phyloP scores from a whole-genome alignment of 352 stramenopile genomes.

The Phytophthora colocasiae region DNA sequence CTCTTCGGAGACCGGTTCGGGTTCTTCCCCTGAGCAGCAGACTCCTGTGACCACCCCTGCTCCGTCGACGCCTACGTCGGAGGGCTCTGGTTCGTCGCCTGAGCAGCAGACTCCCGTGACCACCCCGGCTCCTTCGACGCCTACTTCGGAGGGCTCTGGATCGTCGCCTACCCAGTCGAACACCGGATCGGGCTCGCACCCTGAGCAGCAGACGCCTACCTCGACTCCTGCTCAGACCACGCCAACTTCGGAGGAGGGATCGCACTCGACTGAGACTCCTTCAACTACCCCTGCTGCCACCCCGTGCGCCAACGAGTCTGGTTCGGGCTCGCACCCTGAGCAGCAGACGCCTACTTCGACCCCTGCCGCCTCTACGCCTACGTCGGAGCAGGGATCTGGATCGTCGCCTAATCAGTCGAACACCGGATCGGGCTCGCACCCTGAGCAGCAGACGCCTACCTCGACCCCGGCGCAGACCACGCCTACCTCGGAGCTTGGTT shows the following conservation, averaged over 20 bases:
- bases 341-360: slow-evolving; percentile 7
- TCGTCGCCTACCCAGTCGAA: neutral
- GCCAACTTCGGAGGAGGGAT: slow-evolving; percentile 5
- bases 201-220: slow-evolving; percentile 13
- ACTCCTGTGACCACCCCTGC: slow-evolving; percentile 2
- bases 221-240: slow-evolving; percentile 16
- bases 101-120: slow-evolving; percentile 2
- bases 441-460: too few species aligned
- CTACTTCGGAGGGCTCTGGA: slow-evolving; percentile 3
- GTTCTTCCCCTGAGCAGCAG: neutral
- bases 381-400: neutral
- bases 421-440: too few species aligned
- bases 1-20: neutral
- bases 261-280: neutral
- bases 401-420: too few species aligned
- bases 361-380: slow-evolving; percentile 11
- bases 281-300: slow-evolving; percentile 3
- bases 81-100: slow-evolving; percentile 13
- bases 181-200: slow-evolving; percentile 9
- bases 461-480: too few species aligned
- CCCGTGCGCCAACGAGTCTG: slow-evolving; percentile 4
- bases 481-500: too few species aligned
- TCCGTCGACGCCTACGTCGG: slow-evolving; percentile 1
- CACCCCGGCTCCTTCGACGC: neutral
- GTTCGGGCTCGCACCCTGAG: slow-evolving; percentile 7